A percentile compares a stretch with the other conserved stretches of the same genome.
These are phyloP conservation scores for Blastobotrys aristatus DNA, from an alignment of 1,139 yeast species.

Conservation along the genomic window DNA sequence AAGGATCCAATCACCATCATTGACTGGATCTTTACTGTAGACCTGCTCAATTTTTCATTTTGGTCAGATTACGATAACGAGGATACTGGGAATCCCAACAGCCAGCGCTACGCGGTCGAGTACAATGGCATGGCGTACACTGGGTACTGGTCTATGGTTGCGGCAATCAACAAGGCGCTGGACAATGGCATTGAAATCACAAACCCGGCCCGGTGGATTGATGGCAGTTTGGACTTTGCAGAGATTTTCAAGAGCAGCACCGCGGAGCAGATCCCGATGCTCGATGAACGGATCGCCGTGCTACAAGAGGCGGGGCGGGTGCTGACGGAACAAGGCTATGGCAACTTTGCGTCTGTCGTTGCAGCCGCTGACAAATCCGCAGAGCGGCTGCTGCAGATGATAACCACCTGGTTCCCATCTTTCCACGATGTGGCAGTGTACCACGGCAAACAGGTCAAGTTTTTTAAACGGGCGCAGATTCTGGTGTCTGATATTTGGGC, in stretches of 20 bases:
- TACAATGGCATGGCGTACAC: slow-evolving; percentile 36
- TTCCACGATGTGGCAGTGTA: slow-evolving; percentile 35
- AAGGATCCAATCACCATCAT: slow-evolving; percentile 17
- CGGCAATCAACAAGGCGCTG: slow-evolving; percentile 40
- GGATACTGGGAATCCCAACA: slow-evolving; percentile 32
- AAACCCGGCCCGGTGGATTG: slow-evolving; percentile 36
- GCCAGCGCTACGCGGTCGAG: slow-evolving; percentile 34
- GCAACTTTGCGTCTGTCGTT: slow-evolving; percentile 28
- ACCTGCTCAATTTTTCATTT: slow-evolving; percentile 40
- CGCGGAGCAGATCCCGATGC: slow-evolving; percentile 34
- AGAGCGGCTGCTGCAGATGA: slow-evolving; percentile 28
- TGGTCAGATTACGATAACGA: slow-evolving; percentile 38
- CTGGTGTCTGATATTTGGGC: slow-evolving; percentile 43
- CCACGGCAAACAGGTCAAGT: slow-evolving; percentile 29
- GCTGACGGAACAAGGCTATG: slow-evolving; percentile 18
- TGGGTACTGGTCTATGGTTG: slow-evolving; percentile 43
- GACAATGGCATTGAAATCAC: slow-evolving; percentile 38
- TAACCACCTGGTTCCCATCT: slow-evolving; percentile 30
- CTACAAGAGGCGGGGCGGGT: slow-evolving; percentile 37
- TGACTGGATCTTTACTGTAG: slow-evolving; percentile 42
- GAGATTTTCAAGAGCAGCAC: slow-evolving; percentile 34
- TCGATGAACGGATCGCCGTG: slow-evolving; percentile 33
- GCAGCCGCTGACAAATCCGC: slow-evolving; percentile 32
- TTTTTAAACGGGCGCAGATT: slow-evolving; percentile 41
- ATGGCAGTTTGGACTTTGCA: slow-evolving; percentile 22